Evolutionary conservation across 169 alveolate genomes (phyloP), one percentile per base, ranked within the genome.

Genomic region (Cryptosporidium felis): DNA sequence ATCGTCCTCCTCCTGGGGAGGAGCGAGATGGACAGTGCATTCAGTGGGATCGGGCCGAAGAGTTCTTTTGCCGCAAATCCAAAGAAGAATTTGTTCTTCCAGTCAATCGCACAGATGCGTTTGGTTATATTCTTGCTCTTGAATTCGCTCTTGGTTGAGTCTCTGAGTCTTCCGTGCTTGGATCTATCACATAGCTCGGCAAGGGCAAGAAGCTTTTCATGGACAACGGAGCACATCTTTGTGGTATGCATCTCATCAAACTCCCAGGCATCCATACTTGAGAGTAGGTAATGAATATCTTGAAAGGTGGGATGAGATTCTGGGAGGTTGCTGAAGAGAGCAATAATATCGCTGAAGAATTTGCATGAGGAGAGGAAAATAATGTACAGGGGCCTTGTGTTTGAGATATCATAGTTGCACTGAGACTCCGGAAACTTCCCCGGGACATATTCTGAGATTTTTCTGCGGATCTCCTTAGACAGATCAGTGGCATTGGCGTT

Each of bases 1-100:
- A 74, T 74, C 18, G 82, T 74, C 18, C 59, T 51, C 38, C 58
- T 74, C 56, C 82, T 74, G 36, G 82, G 82, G 23, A 74, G 82
- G 9, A 53, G 42, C 0, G 82, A 74, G 8, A 21, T 53, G 5
- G 58, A 6, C 14, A 74, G 41, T n/a, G 82, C 65, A 36, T 74
- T 74, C 28, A 74, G 46, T 14, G 82, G 82, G 9, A 74, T 34
- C 5, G 82, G 67, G 1, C 82, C 82, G 47, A 10, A 44, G 18
- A 30, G 42, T 18, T 51, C 67, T 34, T 36, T 32, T 16, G 18
- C 18, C 23, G 53, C 67, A 47, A 51, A 74, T 32, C 82, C 82
- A n/a, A 74, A 74, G 26, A 36, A 74, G n/a, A 74, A 51, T 34
- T 51, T 74, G 46, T 74, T 23, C 45, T 74, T 74, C 82, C 82